Evolutionary conservation across 2,329 filamentous ascomycete genomes (phyloP).

Genomic region (Colletotrichum gloeosporioides): DNA sequence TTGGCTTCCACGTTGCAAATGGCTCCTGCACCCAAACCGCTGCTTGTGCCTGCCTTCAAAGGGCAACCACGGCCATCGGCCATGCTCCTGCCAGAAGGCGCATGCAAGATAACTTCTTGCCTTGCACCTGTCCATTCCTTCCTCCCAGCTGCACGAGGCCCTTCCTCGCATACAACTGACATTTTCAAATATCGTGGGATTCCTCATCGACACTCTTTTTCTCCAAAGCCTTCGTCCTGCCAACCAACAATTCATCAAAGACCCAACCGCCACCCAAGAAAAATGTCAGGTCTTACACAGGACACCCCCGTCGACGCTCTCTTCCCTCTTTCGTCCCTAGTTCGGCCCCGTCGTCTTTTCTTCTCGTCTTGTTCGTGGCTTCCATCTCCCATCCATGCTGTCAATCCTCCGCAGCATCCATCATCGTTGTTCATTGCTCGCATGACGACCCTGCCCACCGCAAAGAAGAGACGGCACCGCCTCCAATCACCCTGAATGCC

Average conservation of each 20-base stretch:
- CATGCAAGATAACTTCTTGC: not conserved
- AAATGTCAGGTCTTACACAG: not conserved
- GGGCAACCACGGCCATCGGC: not conserved
- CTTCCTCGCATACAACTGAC: not conserved
- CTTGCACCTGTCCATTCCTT: not conserved
- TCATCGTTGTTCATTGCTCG: conserved; percentile 2
- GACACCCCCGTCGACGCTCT: not conserved
- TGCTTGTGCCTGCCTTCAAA: not conserved
- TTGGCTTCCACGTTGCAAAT: not conserved
- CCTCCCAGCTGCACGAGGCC: not conserved
- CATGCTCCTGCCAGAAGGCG: not conserved
- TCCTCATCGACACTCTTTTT: not conserved
- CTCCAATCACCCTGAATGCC: not conserved
- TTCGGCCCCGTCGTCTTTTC: conserved; percentile 8
- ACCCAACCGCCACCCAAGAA: not conserved
- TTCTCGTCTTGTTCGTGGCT: conserved; percentile 11
- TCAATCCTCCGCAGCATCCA: not conserved
- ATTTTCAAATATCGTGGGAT: not conserved
- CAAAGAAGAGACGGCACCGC: not conserved
- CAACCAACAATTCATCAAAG: not conserved
- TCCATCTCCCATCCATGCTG: not conserved
- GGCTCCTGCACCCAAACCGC: not conserved
- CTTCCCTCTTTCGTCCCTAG: conserved; percentile 14
- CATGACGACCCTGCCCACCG: not conserved
- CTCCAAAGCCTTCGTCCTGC: not conserved